Percentiles rank a stretch among this genome's conserved stretches.
Evolutionary conservation across 2,329 filamentous ascomycete species (phyloP).

Genomic region (Periconia macrospinosa): DNA sequence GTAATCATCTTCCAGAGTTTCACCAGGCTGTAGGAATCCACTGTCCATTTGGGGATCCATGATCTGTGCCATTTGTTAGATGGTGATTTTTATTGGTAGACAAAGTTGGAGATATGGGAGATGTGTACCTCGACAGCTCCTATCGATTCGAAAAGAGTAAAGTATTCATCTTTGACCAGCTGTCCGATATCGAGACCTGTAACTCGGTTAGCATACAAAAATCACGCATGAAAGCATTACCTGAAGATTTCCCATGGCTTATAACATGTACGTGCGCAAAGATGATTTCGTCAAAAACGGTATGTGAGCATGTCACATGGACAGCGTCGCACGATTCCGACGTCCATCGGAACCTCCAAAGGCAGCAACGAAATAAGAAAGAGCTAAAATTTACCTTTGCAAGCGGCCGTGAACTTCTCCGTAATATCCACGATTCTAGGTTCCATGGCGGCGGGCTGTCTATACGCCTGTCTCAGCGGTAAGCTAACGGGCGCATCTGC

Average conservation of each 20-base stretch:
- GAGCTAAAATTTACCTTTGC: constrained; percentile 47
- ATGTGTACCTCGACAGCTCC: constrained; percentile 70
- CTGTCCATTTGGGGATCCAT: constrained; percentile 99
- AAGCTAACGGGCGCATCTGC: constrained; percentile 21
- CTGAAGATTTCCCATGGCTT: too few species aligned
- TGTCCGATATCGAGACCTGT: constrained; percentile 76
- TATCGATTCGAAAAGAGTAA: constrained; percentile 93
- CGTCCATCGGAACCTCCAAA: constrained; percentile 1
- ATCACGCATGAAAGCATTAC: neutral
- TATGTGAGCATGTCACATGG: constrained; percentile 1
- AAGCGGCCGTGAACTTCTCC: constrained; percentile 56
- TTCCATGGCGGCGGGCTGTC: constrained; percentile 23
- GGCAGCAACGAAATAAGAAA: neutral
- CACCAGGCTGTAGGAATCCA: constrained; percentile 75
- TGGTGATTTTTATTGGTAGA: neutral
- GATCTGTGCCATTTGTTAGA: constrained; percentile 62
- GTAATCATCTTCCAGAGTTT: constrained; percentile 82
- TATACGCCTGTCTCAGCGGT: constrained; percentile 33
- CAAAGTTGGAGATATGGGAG: neutral
- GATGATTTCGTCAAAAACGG: neutral
- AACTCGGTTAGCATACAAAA: neutral
- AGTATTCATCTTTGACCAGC: constrained; percentile 89
- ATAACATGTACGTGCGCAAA: neutral
- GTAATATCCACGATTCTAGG: constrained; percentile 57
- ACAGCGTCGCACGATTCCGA: neutral